phyloP scores from a whole-genome alignment of 2,329 filamentous ascomycete species.

The Microdochium nivale region DNA sequence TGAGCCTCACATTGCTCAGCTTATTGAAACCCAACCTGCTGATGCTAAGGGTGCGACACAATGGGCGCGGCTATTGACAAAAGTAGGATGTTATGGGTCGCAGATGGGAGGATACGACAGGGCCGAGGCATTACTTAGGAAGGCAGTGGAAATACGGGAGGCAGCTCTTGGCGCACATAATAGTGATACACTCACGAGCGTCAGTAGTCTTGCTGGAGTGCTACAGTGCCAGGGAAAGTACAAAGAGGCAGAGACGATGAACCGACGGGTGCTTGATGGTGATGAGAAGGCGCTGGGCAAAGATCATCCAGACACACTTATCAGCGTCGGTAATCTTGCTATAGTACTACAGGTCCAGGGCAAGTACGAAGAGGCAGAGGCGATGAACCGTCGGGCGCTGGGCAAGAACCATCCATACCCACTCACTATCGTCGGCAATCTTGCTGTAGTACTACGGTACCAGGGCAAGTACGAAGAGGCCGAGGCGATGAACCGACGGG shows the following conservation, averaged over 20 bases:
- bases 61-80: not conserved
- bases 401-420: constrained; percentile 5
- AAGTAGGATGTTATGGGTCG: not conserved
- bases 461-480: too few relatives aligned
- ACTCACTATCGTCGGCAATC: too few relatives aligned
- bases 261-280: constrained; percentile 7
- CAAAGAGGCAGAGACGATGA: constrained; percentile 12
- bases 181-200: constrained; percentile 5
- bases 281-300: constrained; percentile 9
- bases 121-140: constrained; percentile 15
- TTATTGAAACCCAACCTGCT: too few relatives aligned
- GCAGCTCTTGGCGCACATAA: constrained; percentile 8
- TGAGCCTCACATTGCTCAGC: not conserved
- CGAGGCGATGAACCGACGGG: too few relatives aligned
- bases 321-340: constrained; percentile 12
- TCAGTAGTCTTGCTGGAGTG: constrained; percentile 6
- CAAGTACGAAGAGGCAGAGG: constrained; percentile 16
- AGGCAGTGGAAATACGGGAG: constrained; percentile 2
- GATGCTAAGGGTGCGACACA: not conserved
- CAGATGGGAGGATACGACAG: constrained; percentile 9
- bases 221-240: constrained; percentile 4
- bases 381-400: constrained; percentile 4
- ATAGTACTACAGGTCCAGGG: too few relatives aligned
- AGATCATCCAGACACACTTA: constrained; percentile 10
- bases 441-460: too few relatives aligned